These are phyloP conservation scores for Phialocephala sp. DNA, from an alignment of 2,329 filamentous ascomycete species.

Conservation along the genomic window DNA sequence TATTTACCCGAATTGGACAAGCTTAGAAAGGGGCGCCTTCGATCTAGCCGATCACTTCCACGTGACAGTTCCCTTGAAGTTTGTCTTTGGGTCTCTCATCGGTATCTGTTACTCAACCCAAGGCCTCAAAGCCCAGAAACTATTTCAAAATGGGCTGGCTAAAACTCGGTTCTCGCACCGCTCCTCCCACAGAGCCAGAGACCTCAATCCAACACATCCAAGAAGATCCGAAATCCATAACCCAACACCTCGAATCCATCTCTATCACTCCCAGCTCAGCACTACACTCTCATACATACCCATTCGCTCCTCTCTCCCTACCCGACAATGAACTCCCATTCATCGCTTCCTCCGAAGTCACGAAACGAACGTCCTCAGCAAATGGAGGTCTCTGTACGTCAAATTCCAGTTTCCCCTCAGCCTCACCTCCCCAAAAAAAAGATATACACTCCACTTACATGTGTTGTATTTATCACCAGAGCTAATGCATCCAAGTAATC, in stretches of 20 bases:
- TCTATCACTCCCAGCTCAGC: not conserved
- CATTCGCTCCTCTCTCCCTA: not conserved
- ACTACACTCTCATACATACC: not conserved
- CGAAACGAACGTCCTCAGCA: not conserved
- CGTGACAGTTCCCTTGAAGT: not conserved
- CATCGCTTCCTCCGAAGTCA: slow-evolving; percentile 2
- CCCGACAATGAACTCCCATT: slow-evolving; percentile 15
- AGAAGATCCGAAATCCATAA: slow-evolving; percentile 1
- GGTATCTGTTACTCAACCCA: too few relatives aligned
- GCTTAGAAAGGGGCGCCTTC: not conserved
- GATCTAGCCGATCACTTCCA: not conserved
- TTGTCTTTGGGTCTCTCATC: not conserved
- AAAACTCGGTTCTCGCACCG: slow-evolving; percentile 5
- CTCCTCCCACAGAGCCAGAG: too few relatives aligned
- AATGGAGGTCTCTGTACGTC: slow-evolving; percentile 15
- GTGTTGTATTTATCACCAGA: not conserved
- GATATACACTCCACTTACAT: not conserved
- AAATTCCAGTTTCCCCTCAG: not conserved
- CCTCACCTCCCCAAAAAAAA: not conserved
- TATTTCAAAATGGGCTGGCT: slow-evolving; percentile 20
- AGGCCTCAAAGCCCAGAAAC: too few relatives aligned
- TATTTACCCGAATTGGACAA: not conserved
- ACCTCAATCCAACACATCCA: not conserved
- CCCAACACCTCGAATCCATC: slow-evolving; percentile 12
- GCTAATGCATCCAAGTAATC: slow-evolving; percentile 4